Base-by-base conservation (phyloP, 805 yeast genomes). In the Yamadazyma takamatsuzukensis region DNA sequence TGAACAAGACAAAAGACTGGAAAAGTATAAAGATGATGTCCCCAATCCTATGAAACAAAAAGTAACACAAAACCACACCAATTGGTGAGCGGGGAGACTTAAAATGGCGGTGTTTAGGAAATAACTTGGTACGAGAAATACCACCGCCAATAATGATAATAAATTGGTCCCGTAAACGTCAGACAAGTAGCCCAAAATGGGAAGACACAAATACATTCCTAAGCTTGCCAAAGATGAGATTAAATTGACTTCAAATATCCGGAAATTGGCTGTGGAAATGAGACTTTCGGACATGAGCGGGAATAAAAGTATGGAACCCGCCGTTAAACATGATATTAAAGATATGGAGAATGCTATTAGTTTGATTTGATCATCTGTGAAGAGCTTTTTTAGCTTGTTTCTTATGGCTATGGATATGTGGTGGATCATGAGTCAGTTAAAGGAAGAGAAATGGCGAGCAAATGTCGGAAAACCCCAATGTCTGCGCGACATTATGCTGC, bases 131-230 rank as follows among this genome's bases (percentile, higher is more conserved):
- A 77, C 65, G 46, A 82, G 82, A 17, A 80, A 61, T 32, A 74
- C 36, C 26, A 80, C 58, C 4, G 89, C 73, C 13, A 84, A 46
- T 17, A 80, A 45, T 4, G 89, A 79, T 26, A 88, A 54, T 11
- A 82, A 51, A 8, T 83, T 83, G 1, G 95, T 88, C 0, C 96
- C 95, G 49, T 82, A 84, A n/a, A 79, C 66, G 52, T 88, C 96
- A 2, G 93, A 88, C 30, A 85, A 59, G 42, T 83, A 76, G 0
- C 97, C 97, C 26, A 88, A 56, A 0, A 81, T 49, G 0, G 97
- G 97, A 5, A 90, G 75, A 7, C 90, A 79, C 32, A 87, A 54
- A 53, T 90, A 93, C 76, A 85, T 77, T 2, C 97, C 97, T 38
- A 83, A 54, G 18, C 83, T 80, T 23, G 85, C 78, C 15, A 74